These are phyloP conservation scores for Luffa acutangula DNA, from an alignment of 306 rosid genomes.

Conservation along the genomic window DNA sequence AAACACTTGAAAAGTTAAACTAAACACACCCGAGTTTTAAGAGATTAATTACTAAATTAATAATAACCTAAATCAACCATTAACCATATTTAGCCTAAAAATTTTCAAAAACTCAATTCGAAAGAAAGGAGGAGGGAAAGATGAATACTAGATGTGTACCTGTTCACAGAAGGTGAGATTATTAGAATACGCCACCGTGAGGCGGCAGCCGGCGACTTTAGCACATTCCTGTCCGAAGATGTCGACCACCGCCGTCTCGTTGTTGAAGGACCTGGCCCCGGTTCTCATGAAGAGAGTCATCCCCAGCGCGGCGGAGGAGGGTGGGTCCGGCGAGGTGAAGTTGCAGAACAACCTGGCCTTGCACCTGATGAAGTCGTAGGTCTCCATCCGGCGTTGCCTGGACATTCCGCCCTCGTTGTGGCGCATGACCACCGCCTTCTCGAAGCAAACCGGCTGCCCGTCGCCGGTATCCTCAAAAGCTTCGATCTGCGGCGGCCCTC, in stretches of 20 bases:
- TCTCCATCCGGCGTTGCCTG: conserved; percentile 44
- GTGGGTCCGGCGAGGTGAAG: conserved; percentile 4
- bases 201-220: conserved; percentile 34
- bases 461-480: conserved; percentile 21
- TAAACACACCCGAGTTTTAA: no score
- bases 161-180: conserved; percentile 53
- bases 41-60: no score
- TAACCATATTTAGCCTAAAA: background rate
- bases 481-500: conserved; percentile 24
- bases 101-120: background rate
- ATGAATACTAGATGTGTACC: conserved; percentile 13
- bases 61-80: no score
- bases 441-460: conserved; percentile 40
- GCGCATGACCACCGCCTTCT: conserved; percentile 58
- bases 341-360: conserved; percentile 50
- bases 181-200: conserved; percentile 42
- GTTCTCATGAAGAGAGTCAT: conserved; percentile 47
- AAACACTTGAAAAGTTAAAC: no score
- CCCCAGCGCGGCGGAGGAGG: conserved; percentile 9
- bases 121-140: background rate
- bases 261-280: conserved; percentile 46
- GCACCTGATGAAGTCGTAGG: conserved; percentile 50
- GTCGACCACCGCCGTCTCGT: conserved; percentile 26
- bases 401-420: conserved; percentile 72
- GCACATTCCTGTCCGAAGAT: conserved; percentile 37